phyloP scores from a whole-genome alignment of 2,329 filamentous ascomycete species.

The Trichoderma gracile region DNA sequence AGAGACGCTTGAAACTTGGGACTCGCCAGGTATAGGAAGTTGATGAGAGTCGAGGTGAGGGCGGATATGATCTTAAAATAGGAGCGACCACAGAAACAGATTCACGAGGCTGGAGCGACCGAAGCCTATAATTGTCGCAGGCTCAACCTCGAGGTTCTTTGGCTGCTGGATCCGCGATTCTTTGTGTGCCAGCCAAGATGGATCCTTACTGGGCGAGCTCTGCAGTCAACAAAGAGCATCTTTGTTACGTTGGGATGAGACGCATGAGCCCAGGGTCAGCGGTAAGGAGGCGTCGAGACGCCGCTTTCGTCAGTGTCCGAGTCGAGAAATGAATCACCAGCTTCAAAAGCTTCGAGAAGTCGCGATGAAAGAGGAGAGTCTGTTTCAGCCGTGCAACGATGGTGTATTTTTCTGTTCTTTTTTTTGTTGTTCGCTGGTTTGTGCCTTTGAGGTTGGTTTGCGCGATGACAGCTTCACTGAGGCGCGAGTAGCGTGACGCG shows the following conservation, averaged over 20 bases:
- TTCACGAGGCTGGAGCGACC: background rate
- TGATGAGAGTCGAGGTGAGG: background rate
- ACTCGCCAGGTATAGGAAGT: conserved; percentile 1
- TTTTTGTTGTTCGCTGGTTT: background rate
- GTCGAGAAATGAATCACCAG: background rate
- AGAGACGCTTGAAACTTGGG: background rate
- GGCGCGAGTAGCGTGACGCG: conserved; percentile 33
- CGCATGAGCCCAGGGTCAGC: conserved; percentile 5
- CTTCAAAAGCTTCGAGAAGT: background rate
- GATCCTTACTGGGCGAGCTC: conserved; percentile 21
- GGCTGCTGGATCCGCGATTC: conserved; percentile 14
- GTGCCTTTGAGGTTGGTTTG: conserved; percentile 29
- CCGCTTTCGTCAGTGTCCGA: background rate
- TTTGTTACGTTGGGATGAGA: conserved; percentile 27
- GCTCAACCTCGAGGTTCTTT: conserved; percentile 1
- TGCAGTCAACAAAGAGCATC: conserved; percentile 34
- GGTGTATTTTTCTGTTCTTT: conserved; percentile 3
- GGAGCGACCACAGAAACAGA: background rate
- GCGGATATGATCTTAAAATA: conserved; percentile 19
- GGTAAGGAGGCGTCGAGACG: conserved; percentile 1
- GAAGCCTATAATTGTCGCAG: conserved; percentile 3
- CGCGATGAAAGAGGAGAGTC: background rate
- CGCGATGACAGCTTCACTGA: conserved; percentile 29
- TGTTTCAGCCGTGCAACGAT: background rate
- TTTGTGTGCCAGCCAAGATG: conserved; percentile 23